Conservation (phyloP, 495 filamentous ascomycete species). For the Platismatia glauca region DNA sequence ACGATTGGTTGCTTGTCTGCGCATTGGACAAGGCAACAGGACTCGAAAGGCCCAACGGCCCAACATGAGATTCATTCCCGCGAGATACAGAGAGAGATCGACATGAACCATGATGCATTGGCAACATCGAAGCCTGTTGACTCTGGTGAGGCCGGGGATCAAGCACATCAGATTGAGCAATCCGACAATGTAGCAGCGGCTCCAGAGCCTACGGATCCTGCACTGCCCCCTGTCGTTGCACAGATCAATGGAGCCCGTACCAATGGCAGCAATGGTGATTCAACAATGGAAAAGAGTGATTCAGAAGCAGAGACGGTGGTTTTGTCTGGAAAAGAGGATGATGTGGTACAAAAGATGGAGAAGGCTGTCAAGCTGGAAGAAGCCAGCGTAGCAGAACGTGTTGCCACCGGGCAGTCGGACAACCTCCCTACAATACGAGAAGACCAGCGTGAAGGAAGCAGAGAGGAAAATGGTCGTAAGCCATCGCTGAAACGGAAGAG, state of each 20-base stretch:
- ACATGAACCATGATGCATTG: conserved; percentile 15
- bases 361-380: conserved; percentile 66
- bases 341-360: conserved; percentile 57
- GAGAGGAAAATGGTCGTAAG: conserved; percentile 1
- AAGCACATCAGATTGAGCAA: neutral
- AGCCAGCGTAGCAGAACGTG: conserved; percentile 34
- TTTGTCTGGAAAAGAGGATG: conserved; percentile 60
- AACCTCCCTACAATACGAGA: conserved; percentile 25
- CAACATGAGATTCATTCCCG: conserved; percentile 16
- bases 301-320: conserved; percentile 79
- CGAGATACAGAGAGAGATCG: conserved; percentile 9
- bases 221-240: neutral
- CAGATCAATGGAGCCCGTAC: conserved; percentile 7
- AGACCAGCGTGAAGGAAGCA: conserved; percentile 18
- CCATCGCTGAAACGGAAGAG: conserved; percentile 24
- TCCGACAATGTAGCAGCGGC: conserved; percentile 4
- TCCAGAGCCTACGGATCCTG: neutral
- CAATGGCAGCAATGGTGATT: conserved; percentile 7
- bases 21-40: conserved; percentile 15
- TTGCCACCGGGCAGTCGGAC: conserved; percentile 22
- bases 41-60: conserved; percentile 16
- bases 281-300: conserved; percentile 43
- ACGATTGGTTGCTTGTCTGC: conserved; percentile 15
- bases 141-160: neutral
- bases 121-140: conserved; percentile 10